These are phyloP conservation scores for Linnemannia hyalina DNA, from an alignment of 192 early-diverging fungal genomes.

Conservation along the genomic window DNA sequence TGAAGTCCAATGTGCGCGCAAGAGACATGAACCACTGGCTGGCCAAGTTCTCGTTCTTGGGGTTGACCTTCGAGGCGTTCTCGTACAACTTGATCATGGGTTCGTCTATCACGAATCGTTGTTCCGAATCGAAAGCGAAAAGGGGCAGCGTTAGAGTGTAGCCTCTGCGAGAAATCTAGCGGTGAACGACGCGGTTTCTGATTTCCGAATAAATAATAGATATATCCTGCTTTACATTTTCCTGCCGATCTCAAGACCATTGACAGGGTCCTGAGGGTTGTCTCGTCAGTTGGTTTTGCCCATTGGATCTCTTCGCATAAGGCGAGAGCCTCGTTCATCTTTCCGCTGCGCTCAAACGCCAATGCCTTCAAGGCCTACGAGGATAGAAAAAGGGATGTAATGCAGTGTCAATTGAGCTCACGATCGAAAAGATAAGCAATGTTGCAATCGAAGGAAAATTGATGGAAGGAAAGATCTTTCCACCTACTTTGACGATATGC, in stretches of 20 bases:
- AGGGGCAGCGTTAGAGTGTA: neutral
- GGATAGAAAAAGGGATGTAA: neutral
- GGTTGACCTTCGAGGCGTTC: constrained; percentile 67
- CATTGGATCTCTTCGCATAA: constrained; percentile 76
- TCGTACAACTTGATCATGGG: constrained; percentile 83
- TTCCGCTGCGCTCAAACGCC: constrained; percentile 73
- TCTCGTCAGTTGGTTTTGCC: constrained; percentile 70
- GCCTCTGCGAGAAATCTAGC: neutral
- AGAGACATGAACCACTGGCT: constrained; percentile 89
- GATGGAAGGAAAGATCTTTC: neutral
- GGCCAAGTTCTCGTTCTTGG: constrained; percentile 79
- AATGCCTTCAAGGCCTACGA: constrained; percentile 83
- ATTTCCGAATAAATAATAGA: neutral
- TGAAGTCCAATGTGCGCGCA: constrained; percentile 74
- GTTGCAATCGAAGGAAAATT: neutral
- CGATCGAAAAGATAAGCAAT: neutral
- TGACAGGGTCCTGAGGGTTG: constrained; percentile 70
- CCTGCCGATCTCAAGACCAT: constrained; percentile 69
- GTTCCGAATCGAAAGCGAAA: neutral
- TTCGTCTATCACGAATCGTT: constrained; percentile 57
- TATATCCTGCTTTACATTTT: constrained; percentile 57
- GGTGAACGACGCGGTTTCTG: too few species aligned
- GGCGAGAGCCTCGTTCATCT: constrained; percentile 70
- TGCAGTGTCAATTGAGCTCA: neutral
- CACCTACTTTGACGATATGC: constrained; percentile 72